Conservation (phyloP, 768 basidiomycete genomes). For the Stropharia rugosoannulata region DNA sequence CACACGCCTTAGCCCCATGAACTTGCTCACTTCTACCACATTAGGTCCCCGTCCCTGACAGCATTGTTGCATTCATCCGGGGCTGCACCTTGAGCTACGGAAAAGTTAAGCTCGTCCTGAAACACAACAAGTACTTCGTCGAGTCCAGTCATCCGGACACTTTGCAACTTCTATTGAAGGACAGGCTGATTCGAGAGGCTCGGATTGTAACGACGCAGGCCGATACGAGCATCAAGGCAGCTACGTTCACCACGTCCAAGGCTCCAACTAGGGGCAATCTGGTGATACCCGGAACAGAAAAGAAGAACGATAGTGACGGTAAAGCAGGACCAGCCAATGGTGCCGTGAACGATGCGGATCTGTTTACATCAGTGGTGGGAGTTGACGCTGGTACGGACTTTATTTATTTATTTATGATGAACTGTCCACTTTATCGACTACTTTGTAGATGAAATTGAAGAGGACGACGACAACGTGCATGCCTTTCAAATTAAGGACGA, state of each 20-base stretch:
- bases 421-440: background rate
- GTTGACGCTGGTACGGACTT: slow-evolving; percentile 69
- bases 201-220: slow-evolving; percentile 67
- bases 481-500: slow-evolving; percentile 94
- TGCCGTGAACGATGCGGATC: slow-evolving; percentile 60
- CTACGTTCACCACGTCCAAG: slow-evolving; percentile 77
- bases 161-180: slow-evolving; percentile 83
- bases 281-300: slow-evolving; percentile 86
- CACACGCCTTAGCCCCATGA: background rate
- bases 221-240: slow-evolving; percentile 75
- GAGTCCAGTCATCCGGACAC: slow-evolving; percentile 96
- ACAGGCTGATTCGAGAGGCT: slow-evolving; percentile 81
- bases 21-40: slow-evolving; percentile 1
- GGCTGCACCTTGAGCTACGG: slow-evolving; percentile 95
- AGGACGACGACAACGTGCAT: slow-evolving; percentile 96
- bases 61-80: slow-evolving; percentile 83
- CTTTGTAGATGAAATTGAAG: slow-evolving; percentile 85
- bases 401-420: slow-evolving; percentile 17
- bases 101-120: slow-evolving; percentile 96
- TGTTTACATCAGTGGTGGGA: slow-evolving; percentile 96
- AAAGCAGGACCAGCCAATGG: slow-evolving; percentile 23
- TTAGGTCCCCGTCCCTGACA: slow-evolving; percentile 90
- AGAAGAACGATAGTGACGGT: slow-evolving; percentile 52
- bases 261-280: slow-evolving; percentile 82
- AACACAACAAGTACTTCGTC: slow-evolving; percentile 97